Base-by-base conservation (phyloP, 371 early-diverging fungal genomes). In the Mucor saturninus region DNA sequence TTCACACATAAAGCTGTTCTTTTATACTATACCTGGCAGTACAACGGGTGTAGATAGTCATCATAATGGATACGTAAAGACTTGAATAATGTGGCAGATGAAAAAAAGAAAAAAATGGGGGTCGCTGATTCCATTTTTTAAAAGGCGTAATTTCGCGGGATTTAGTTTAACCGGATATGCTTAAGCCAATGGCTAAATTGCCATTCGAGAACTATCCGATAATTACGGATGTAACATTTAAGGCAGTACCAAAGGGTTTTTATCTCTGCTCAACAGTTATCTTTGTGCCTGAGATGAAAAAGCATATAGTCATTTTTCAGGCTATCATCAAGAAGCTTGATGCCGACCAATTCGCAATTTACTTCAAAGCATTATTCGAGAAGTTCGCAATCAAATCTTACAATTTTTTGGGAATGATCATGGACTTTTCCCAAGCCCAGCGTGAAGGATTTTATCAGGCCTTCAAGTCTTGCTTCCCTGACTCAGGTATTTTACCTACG, bases 291-390 rank as follows among this genome's bases (percentile, higher is more conserved):
- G 11, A 48, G 9, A 14, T 59, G 35, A 7, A 29, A 39, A 53
- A 49, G n/a, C 46, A 65, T 48, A 6, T 49, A 7, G 26, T 65
- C 2, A 32, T 65, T 2, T 65, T 59, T 39, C 64, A 65, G 49
- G 55, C 50, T 4, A 32, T 59, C 10, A 13, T 65, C 2, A 59
- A 59, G 4, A 49, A 48, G 28, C 14, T 54, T 9, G 48, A 46
- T 45, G 31, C 46, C n/a, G 7, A 46, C n/a, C n/a, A n/a, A n/a
- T 46, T 46, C 6, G 46, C 46, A 32, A 0, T 7, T 1, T 21
- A 10, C 8, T 46, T 57, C 35, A 43, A 55, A 30, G 35, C 43
- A 10, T 42, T 29, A 39, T 21, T 21, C 5, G 8, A 15, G 15
- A 1, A 46, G 1, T 46, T 46, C 5, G 46, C 4, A 7, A 46